Evolutionary conservation across 805 yeast species (phyloP), one percentile per base, ranked within the genome.

Genomic region (Zygosaccharomyces pseudorouxii): DNA sequence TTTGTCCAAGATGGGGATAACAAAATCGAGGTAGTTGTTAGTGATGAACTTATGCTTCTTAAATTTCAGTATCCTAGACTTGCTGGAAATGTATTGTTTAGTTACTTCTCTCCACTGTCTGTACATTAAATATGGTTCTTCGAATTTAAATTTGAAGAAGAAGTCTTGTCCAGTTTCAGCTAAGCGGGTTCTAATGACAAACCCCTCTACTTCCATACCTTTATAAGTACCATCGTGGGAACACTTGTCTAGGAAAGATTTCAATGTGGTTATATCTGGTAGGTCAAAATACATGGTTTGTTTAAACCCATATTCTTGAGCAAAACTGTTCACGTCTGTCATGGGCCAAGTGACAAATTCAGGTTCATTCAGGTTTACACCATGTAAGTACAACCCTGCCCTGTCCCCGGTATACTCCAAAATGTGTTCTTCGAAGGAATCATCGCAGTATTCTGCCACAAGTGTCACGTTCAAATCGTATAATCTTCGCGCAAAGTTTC

Each of bases 381-480:
- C 99, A 63, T 92, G 98, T 14, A 93, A 65, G 56, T 93, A 93
- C 5, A 93, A 69, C 0, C 99, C 99, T 0, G 96, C 80, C 8
- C 68, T 69, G 0, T 82, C 81, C 1, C 71, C 72, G 2, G 74
- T 63, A 60, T 93, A 93, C 49, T 82, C 84, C 42, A 93, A 71
- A 6, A 93, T 86, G 63, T 93, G 99, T 64, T 93, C 98, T 63
- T 93, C 99, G 65, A 93, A 93, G 0, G 66, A 67, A 59, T 93
- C 99, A 63, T 93, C 97, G 65, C 99, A 93, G 30, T 79, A 76
- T 67, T 93, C 99, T 0, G 90, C 89, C 1, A 89, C 96, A 0
- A 96, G 96, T 0, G 99, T 93, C 29, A 80, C 59, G 47, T 81
- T 77, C 53, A 72, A 55, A 1, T 65, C 56, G 56, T 74, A 75